A percentile compares a stretch with the other conserved stretches of the same genome.
Conservation (phyloP, 495 filamentous ascomycete genomes). For the Penicillium verhagenii region DNA sequence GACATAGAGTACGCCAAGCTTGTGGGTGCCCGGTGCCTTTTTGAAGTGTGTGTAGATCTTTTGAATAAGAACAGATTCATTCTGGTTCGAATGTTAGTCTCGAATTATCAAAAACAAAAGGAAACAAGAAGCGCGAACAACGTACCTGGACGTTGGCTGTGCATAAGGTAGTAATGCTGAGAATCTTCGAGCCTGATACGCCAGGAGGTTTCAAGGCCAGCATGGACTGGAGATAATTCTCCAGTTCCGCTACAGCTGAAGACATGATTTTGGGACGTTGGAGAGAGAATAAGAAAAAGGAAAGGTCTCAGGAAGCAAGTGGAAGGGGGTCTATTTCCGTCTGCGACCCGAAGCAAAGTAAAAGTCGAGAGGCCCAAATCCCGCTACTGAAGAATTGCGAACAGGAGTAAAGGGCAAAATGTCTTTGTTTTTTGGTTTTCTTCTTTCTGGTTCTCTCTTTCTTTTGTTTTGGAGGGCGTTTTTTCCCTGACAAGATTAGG, state of each 20-base stretch:
- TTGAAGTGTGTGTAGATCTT: slow-evolving; percentile 98
- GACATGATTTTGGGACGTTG: slow-evolving; percentile 54
- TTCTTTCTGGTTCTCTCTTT: too few species aligned
- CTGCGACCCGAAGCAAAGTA: not conserved
- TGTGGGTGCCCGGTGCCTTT: slow-evolving; percentile 90
- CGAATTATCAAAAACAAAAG: too few species aligned
- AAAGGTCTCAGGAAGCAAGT: slow-evolving; percentile 12
- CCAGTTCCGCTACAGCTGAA: slow-evolving; percentile 85
- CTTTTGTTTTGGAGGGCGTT: not conserved
- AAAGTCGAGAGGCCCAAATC: not conserved
- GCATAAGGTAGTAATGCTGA: slow-evolving; percentile 78
- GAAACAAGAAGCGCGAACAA: too few species aligned
- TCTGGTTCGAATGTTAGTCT: too few species aligned
- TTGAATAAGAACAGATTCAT: slow-evolving; percentile 91
- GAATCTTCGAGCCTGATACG: slow-evolving; percentile 88
- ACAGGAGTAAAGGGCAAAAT: slow-evolving; percentile 1
- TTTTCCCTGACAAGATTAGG: not conserved
- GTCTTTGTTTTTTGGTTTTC: not conserved
- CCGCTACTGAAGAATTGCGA: slow-evolving; percentile 5
- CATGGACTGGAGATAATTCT: slow-evolving; percentile 87
- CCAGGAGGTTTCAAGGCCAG: slow-evolving; percentile 87
- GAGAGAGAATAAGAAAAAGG: slow-evolving; percentile 12
- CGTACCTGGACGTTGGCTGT: slow-evolving; percentile 92
- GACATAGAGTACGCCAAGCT: slow-evolving; percentile 98
- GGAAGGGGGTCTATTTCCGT: not conserved